Percentiles rank a stretch among this genome's conserved stretches.
phyloP scores from a whole-genome alignment of 495 filamentous ascomycete species.

The Aspergillus nidulans region DNA sequence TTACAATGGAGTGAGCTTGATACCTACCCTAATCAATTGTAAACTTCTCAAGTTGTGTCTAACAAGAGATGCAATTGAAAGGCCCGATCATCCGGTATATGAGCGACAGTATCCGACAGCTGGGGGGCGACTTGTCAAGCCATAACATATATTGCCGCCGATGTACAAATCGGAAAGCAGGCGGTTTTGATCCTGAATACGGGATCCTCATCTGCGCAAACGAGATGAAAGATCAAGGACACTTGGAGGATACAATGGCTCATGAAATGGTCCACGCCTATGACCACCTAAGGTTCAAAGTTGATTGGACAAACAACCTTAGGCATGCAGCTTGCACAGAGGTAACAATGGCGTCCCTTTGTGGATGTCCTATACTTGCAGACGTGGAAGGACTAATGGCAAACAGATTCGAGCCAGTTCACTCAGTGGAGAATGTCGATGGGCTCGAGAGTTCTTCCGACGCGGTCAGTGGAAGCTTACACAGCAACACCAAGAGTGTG shows the following conservation, averaged over 20 bases:
- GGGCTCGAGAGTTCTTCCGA: slow-evolving; percentile 78
- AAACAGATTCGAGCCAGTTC: slow-evolving; percentile 83
- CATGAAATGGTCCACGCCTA: slow-evolving; percentile 98
- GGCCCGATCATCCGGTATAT: slow-evolving; percentile 83
- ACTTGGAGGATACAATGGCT: slow-evolving; percentile 88
- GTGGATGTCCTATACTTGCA: background rate
- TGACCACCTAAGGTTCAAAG: slow-evolving; percentile 86
- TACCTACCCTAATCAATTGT: background rate
- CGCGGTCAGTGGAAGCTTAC: slow-evolving; percentile 82
- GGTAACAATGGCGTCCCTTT: slow-evolving; percentile 42
- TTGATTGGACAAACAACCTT: slow-evolving; percentile 72
- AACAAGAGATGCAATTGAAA: slow-evolving; percentile 8
- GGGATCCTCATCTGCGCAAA: slow-evolving; percentile 92
- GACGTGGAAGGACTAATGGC: background rate
- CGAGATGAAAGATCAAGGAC: slow-evolving; percentile 64
- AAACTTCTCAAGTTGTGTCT: background rate
- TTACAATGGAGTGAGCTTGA: slow-evolving; percentile 60
- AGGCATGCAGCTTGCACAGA: slow-evolving; percentile 94
- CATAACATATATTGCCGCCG: slow-evolving; percentile 76
- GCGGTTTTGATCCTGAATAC: slow-evolving; percentile 77
- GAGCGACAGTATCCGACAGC: slow-evolving; percentile 65
- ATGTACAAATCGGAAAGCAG: slow-evolving; percentile 62
- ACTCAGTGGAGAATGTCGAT: slow-evolving; percentile 90
- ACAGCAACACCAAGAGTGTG: slow-evolving; percentile 90
- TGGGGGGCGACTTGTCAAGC: slow-evolving; percentile 68